phyloP scores from a whole-genome alignment of 352 stramenopile species.

The Phytophthora litchii region DNA sequence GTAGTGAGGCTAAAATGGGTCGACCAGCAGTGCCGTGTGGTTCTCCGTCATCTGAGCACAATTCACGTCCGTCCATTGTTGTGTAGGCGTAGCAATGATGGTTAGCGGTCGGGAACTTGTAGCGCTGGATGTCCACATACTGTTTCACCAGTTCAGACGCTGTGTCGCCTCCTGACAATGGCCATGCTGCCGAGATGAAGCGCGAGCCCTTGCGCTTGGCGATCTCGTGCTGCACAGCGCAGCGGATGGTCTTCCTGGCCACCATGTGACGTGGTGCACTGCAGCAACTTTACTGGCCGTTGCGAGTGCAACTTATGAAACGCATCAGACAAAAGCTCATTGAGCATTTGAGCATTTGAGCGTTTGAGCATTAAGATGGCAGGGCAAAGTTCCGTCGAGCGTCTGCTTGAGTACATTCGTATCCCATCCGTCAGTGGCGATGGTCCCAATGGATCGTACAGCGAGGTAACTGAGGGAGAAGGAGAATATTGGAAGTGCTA shows the following conservation, averaged over 20 bases:
- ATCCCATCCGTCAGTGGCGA: constrained; percentile 81
- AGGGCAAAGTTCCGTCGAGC: constrained; percentile 30
- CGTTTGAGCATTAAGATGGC: constrained; percentile 12
- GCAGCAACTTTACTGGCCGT: constrained; percentile 21
- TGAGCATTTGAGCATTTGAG: too few species aligned
- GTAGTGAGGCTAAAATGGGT: constrained; percentile 64
- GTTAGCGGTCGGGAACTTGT: constrained; percentile 57
- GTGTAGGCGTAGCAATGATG: constrained; percentile 83
- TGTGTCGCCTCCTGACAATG: constrained; percentile 36
- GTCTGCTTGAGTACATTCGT: constrained; percentile 80
- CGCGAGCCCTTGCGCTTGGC: constrained; percentile 84
- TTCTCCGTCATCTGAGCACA: constrained; percentile 79
- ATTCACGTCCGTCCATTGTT: constrained; percentile 53
- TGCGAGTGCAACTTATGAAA: background rate
- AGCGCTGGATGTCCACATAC: constrained; percentile 50
- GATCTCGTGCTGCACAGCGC: constrained; percentile 71
- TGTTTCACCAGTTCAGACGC: constrained; percentile 50
- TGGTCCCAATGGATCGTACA: constrained; percentile 68
- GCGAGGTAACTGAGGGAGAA: constrained; percentile 35
- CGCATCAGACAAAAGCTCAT: too few species aligned
- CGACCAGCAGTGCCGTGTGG: constrained; percentile 74
- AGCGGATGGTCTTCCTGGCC: constrained; percentile 48
- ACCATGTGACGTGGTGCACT: constrained; percentile 26
- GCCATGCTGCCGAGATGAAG: constrained; percentile 76
- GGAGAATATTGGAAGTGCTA: background rate